Base-by-base conservation (phyloP, 1,284 basidiomycete species). In the Irpex rosettiformis region DNA sequence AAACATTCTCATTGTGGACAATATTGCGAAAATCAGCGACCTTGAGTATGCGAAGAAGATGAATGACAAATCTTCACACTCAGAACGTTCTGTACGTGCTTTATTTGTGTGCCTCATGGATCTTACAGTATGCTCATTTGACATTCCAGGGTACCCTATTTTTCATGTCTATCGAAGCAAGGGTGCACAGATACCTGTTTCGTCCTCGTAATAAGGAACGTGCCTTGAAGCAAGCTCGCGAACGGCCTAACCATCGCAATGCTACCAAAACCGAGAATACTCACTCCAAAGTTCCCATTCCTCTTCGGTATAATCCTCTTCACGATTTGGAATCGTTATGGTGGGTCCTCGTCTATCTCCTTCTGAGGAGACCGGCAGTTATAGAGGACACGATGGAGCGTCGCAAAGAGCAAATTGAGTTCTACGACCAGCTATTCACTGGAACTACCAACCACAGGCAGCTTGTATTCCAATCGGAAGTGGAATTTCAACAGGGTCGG, bases 251-350 rank as follows among this genome's bases (percentile, higher is more conserved):
- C 5, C 13, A 7, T 11, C 6, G 49, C 24, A 11, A 24, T 24
- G 7, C 21, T 8, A 5, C 18, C 11, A 28, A 13, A 27, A 52
- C 6, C 8, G 10, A 16, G 8, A 18, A 40, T n/a, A 6, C 13
- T 7, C 22, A 30, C 25, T 18, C 21, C 10, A 21, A 8, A 11
- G 11, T 7, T 18, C 28, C 21, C 2, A 27, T 21, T 3, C 30
- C n/a, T 3, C 37, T 33, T 16, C 22, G 29, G 21, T 40, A 54
- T 13, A 54, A 54, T 21, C 29, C 52, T 54, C 52, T 54, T 4
- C 52, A 54, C 29, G 52, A 54, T 29, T 4, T 54, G 28, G 52
- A 54, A 29, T 54, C 52, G 22, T 24, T 54, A 3, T 33, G 37
- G 52, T 54, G 52, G 52, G 18, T 54, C 27, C 30, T 42, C 22